Base-by-base conservation (phyloP, 2,329 filamentous ascomycete species). In the Chaetomium globosum region DNA sequence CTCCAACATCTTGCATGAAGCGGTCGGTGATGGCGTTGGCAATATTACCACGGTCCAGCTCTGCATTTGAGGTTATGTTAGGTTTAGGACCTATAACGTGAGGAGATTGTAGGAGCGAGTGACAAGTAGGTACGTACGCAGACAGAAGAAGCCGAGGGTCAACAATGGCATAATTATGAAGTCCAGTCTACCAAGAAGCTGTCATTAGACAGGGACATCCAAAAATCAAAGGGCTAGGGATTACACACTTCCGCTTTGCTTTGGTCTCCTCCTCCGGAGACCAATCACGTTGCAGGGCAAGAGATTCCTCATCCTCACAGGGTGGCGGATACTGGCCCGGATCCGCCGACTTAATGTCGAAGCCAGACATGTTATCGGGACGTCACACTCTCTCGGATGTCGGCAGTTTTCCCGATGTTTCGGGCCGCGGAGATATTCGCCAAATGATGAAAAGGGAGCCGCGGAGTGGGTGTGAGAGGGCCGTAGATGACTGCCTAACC, bases 21-120 rank as follows among this genome's bases (percentile, higher is more conserved):
- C 77, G 80, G 51, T 83, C 82, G 3, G 82, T 85, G 43, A 85
- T 69, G 3, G 83, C 83, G 33, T 82, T 83, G 63, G 79, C 79
- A 61, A 82, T 82, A 65, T 26, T 61, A 4, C 36, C 36, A 6
- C 39, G 52, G n/a, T 62, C 82, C 23, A 86, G 73, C 70, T 86
- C 56, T 59, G 13, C 16, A 19, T 48, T 21, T 4, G 6, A 21
- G 4, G n/a, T 3, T 8, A 12, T 19, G 19, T 48, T 48, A 48
- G 43, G 1, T 8, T 21, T 19, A 21, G 2, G n/a, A 7, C 19
- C 43, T 21, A 21, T 19, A 21, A 21, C 7, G 43, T 48, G n/a
- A 21, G 16, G 16, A 6, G 1, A 7, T n/a, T 4, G 4, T 26
- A 26, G 16, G 2, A 5, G 39, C 16, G 9, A n/a, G 39, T 7